phyloP scores from a whole-genome alignment of 306 rosid species.

The Cicer arietinum region DNA sequence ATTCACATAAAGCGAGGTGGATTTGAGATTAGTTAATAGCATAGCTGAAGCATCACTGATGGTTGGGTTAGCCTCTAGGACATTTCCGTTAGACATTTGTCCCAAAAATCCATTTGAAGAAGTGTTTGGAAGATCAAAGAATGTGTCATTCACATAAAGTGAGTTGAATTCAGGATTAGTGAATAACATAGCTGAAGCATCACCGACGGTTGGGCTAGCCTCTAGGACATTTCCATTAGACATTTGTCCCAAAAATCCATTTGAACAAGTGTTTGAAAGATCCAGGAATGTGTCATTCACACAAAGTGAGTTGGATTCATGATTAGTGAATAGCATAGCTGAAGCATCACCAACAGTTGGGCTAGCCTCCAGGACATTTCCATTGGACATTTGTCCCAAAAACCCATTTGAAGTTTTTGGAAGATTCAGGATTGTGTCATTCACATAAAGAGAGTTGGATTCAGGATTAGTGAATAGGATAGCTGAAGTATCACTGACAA shows the following conservation, averaged over 20 bases:
- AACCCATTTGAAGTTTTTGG: slow-evolving; percentile 68
- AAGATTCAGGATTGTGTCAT: slow-evolving; percentile 58
- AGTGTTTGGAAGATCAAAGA: slow-evolving; percentile 58
- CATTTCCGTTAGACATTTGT: too few species aligned
- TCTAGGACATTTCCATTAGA: slow-evolving; percentile 40
- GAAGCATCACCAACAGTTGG: too few species aligned
- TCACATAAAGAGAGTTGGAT: slow-evolving; percentile 64
- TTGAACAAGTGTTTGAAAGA: too few species aligned
- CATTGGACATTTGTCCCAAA: slow-evolving; percentile 12
- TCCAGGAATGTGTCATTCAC: too few species aligned
- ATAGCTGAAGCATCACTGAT: too few species aligned
- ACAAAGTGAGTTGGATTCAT: too few species aligned
- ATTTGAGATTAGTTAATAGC: too few species aligned
- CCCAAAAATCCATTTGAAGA: slow-evolving; percentile 68
- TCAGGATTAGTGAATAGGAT: slow-evolving; percentile 62
- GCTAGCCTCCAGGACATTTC: too few species aligned
- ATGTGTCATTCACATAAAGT: slow-evolving; percentile 60
- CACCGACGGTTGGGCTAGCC: too few species aligned
- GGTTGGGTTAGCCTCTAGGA: too few species aligned
- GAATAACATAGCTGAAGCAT: slow-evolving; percentile 41
- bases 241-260: slow-evolving; percentile 53
- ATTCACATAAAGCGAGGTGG: slow-evolving; percentile 45
- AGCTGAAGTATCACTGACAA: slow-evolving; percentile 70
- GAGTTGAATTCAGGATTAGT: slow-evolving; percentile 62
- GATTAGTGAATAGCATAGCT: too few species aligned